Base-by-base conservation (phyloP, 805 yeast genomes). In the Starmerella davenportii region DNA sequence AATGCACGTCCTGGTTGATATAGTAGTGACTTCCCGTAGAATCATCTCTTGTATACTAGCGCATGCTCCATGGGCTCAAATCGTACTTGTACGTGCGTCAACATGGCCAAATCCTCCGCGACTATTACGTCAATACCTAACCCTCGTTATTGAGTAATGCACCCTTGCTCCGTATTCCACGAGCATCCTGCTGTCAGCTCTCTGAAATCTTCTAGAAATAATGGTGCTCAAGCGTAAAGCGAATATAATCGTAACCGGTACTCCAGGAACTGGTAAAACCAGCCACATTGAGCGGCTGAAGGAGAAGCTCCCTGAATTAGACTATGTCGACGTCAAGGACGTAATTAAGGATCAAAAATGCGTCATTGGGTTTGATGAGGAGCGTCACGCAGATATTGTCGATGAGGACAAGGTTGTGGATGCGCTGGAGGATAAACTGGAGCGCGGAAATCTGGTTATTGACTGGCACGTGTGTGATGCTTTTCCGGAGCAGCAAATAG, bases 381-480 rank as follows among this genome's bases (percentile, higher is more conserved):
- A 64, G 44, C 70, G 94, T 53, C 82, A 87, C 51, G 72, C 92
- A 2, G 70, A 76, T 36, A 80, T 87, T 30, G 95, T 87, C 4
- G 95, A 90, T 59, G 98, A 87, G 51, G 96, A 90, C 53, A 76
- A 73, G 48, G 63, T 87, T 13, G 59, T 84, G 41, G 96, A 90
- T 55, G 70, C 71, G 19, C 58, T 90, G 36, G 95, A 85, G 56
- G 75, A 76, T 5, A 69, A 76, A 30, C 63, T 85, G 36, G 77
- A 76, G 38, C 63, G 72, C 45, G 99, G 99, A n/a, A 93, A 92
- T 1, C 65, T 68, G n/a, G 63, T 90, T 7, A 66, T 90, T 11
- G 99, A 90, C 58, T 90, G 98, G 98, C 99, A 90, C 56, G 90
- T 87, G 34, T 82, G 93, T 59, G 98, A 90, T 52, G 71, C 81